These are phyloP conservation scores for Podosphaera xanthii DNA, from an alignment of 2,329 filamentous ascomycete species.

Conservation along the genomic window DNA sequence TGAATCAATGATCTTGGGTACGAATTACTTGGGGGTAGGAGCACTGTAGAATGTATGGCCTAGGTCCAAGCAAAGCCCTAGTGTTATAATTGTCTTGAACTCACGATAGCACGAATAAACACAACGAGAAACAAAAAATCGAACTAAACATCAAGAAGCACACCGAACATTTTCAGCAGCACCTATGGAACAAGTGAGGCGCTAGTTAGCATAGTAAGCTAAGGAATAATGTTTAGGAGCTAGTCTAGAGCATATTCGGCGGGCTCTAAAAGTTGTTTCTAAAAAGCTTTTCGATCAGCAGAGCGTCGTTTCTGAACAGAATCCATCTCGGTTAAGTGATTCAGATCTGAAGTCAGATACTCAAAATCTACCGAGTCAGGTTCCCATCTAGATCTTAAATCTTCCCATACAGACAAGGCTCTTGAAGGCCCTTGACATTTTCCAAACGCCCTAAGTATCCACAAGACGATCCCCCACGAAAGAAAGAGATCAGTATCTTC, in stretches of 20 bases:
- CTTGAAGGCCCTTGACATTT: constrained; percentile 18
- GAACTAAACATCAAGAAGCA: no score
- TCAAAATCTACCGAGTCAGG: constrained; percentile 13
- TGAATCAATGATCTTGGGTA: no score
- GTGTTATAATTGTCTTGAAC: no score
- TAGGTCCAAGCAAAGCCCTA: no score
- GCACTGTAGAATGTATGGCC: no score
- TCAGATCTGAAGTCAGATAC: background rate
- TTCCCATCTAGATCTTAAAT: constrained; percentile 14
- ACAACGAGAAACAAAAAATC: no score
- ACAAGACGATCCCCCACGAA: constrained; percentile 36
- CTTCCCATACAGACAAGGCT: constrained; percentile 13
- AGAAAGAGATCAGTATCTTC: constrained; percentile 25
- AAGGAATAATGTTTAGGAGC: no score
- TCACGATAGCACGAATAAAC: no score
- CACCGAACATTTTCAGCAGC: no score
- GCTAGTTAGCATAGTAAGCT: no score
- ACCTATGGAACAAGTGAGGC: no score
- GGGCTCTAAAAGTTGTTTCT: background rate
- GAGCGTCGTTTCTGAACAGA: background rate
- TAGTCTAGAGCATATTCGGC: background rate
- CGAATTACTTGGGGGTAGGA: no score
- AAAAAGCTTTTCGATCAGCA: background rate
- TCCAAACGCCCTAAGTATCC: constrained; percentile 39
- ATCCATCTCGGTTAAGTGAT: background rate